Percentiles rank a stretch among this genome's conserved stretches.
Conservation (phyloP, 371 early-diverging fungal genomes). For the Dinochytrium kinnereticum region DNA sequence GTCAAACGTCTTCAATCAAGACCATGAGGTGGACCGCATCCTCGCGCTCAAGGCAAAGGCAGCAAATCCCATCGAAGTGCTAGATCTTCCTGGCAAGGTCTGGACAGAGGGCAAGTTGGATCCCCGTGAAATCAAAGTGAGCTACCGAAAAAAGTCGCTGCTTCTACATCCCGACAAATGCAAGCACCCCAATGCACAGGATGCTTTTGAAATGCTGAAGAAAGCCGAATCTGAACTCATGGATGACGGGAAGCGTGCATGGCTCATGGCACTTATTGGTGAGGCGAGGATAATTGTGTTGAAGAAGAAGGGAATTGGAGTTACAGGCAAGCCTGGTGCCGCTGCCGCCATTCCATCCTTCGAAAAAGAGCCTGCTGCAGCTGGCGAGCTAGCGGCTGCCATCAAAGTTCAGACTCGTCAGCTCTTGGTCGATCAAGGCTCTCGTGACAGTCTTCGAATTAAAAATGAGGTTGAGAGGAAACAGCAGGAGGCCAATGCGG, state of each 20-base stretch:
- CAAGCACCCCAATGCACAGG: slow-evolving; percentile 76
- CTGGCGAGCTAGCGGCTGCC: slow-evolving; percentile 36
- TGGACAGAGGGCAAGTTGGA: slow-evolving; percentile 45
- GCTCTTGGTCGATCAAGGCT: slow-evolving; percentile 65
- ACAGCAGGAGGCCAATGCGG: slow-evolving; percentile 38
- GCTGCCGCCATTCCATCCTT: slow-evolving; percentile 6
- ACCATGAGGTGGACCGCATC: slow-evolving; percentile 84
- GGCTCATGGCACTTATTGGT: slow-evolving; percentile 56
- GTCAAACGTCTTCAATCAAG: slow-evolving; percentile 63
- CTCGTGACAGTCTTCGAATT: slow-evolving; percentile 58
- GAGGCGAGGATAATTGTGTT: slow-evolving; percentile 73
- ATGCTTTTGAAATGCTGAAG: slow-evolving; percentile 85
- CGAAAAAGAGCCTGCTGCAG: slow-evolving; percentile 61
- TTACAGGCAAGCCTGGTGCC: slow-evolving; percentile 10
- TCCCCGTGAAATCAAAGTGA: slow-evolving; percentile 61
- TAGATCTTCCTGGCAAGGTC: slow-evolving; percentile 65
- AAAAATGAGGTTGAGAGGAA: slow-evolving; percentile 55
- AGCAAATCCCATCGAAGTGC: slow-evolving; percentile 78
- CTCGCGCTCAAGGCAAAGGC: slow-evolving; percentile 68
- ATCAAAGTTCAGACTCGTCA: slow-evolving; percentile 41
- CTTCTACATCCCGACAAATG: slow-evolving; percentile 89
- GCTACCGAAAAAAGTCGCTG: slow-evolving; percentile 83
- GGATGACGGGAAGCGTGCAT: slow-evolving; percentile 66
- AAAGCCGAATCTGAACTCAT: slow-evolving; percentile 79
- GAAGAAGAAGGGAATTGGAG: slow-evolving; percentile 49